Evolutionary conservation across 2,329 filamentous ascomycete genomes (phyloP), one percentile per base, ranked within the genome.

Genomic region (Nectriaceae sp.): DNA sequence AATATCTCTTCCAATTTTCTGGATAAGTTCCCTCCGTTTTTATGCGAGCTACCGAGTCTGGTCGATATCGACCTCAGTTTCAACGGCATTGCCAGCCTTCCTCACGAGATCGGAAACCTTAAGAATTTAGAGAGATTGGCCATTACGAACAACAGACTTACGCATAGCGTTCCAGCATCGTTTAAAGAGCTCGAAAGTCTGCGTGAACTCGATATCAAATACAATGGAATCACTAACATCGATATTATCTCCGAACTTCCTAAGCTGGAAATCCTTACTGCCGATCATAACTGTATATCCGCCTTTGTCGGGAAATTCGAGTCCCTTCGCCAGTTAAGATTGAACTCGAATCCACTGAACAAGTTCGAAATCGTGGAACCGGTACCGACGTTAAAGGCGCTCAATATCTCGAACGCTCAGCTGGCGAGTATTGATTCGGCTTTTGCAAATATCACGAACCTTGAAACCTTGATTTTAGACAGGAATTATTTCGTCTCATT

Each of bases 41-140:
- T 99, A 19, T 93, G 90, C 68, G 80, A 90, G 20, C 74, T 99
- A 18, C 84, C 84, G 56, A 91, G 87, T 37, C 73, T 99, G 39
- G 89, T 96, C 11, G 93, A 99, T 65, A 81, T 99, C 35, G 94
- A 99, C 63, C 84, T 99, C 65, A 97, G 93, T 67, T 99, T 99
- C 80, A 99, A 99, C 66, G 83, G 86, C 35, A 96, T 99, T 53
- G 82, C 82, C 11, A 81, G 76, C 45, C 74, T 99, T 6, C 91
- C 92, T 1, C 84, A 87, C 13, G 75, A 85, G 54, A 89, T 99
- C 56, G 90, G 91, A 5, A 83, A 84, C 46, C 72, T 99, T 49
- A 83, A 79, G 49, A 89, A 85, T 46, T 74, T 99, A 31, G 94
- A 97, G 70, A 85, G 92, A 55, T 80, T 99, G 22, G 90, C 94